Conservation (phyloP, 768 basidiomycete species). For the Cystobasidium tubakii region DNA sequence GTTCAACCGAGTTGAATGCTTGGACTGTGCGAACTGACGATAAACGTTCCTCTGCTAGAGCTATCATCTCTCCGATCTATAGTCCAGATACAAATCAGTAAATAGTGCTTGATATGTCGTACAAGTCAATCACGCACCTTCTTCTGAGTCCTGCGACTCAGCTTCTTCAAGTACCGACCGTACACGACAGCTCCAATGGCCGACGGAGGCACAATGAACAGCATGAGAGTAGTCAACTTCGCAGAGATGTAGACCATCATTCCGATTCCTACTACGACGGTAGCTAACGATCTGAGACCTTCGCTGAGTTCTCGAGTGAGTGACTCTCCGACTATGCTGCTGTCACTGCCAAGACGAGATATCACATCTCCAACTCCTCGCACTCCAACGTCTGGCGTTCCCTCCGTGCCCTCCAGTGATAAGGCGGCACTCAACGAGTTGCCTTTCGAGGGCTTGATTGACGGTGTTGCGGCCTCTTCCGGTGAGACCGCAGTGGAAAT, state of each 20-base stretch:
- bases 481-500: not conserved
- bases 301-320: slow-evolving; percentile 55
- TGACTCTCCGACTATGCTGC: slow-evolving; percentile 71
- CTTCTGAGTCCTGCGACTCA: slow-evolving; percentile 86
- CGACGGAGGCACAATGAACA: slow-evolving; percentile 77
- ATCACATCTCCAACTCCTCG: slow-evolving; percentile 83
- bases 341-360: slow-evolving; percentile 82
- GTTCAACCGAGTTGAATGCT: slow-evolving; percentile 71
- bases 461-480: not conserved
- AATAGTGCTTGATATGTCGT: not conserved
- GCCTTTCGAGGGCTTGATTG: not conserved
- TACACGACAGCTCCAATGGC: slow-evolving; percentile 71
- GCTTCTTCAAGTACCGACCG: slow-evolving; percentile 83
- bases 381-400: slow-evolving; percentile 28
- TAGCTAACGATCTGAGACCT: slow-evolving; percentile 65
- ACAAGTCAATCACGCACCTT: not conserved
- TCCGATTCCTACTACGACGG: slow-evolving; percentile 93
- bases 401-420: slow-evolving; percentile 1
- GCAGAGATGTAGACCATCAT: slow-evolving; percentile 74
- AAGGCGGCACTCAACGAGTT: not conserved
- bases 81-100: not conserved
- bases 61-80: slow-evolving; percentile 36
- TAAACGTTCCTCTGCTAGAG: slow-evolving; percentile 85
- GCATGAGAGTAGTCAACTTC: slow-evolving; percentile 81
- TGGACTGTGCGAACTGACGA: slow-evolving; percentile 82